Evolutionary conservation across 441 rosid species (phyloP), one percentile per base, ranked within the genome.

Genomic region (Jatropha multifida): DNA sequence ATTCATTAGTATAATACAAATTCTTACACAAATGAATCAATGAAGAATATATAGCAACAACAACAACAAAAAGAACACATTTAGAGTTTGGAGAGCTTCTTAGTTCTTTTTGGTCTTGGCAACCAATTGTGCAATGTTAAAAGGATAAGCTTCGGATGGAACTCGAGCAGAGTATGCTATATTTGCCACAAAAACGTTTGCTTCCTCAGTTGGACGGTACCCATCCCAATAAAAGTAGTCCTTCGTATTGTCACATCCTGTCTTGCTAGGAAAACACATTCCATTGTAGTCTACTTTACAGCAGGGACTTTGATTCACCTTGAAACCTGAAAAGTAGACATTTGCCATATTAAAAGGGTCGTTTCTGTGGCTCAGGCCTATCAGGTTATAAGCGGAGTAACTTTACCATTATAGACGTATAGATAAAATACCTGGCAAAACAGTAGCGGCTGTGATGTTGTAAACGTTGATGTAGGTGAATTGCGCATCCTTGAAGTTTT

Each of bases 191-290:
- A 26, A 14, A 6, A 20, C 4, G 27, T 71, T 71, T 42, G 74
- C 74, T 11, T 40, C 74, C 66, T 72, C 74, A 2, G 74, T 72
- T 14, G 74, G 55, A 7, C 74, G 74, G 42, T 72, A 60, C 8
- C 74, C 74, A 58, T 72, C 74, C 74, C 74, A 72, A 4, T 42
- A 72, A 18, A 59, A 72, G 54, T 72, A 60, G 0, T 59, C 74
- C n/a, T 26, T 18, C 0, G 15, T 20, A 17, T 23, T 60, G 20
- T 17, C 23, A 44, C 74, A 72, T 42, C 41, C 48, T 7, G 13
- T 72, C 26, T 11, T 32, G 41, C 41, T 59, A 1, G 56, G 65
- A 10, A 12, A 60, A 60, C 74, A 72, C 65, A 44, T 46, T 27
- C 74, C 74, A 44, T 72, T 13, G 66, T 58, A 41, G 67, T 72